Conservation (phyloP, 1,139 yeast genomes). For the Kodamaea sp. region DNA sequence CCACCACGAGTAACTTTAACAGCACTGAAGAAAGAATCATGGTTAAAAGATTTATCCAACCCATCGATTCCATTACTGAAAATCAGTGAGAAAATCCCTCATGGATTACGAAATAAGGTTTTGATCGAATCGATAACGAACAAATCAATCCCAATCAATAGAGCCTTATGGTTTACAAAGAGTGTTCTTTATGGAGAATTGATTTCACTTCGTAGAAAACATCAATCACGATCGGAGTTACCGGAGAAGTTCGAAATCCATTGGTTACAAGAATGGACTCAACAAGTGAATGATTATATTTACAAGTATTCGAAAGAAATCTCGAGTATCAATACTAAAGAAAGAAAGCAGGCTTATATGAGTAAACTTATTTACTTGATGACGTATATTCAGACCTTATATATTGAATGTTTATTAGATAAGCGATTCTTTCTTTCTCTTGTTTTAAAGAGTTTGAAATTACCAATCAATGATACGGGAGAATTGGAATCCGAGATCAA, state of each 20-base stretch:
- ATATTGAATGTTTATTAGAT: constrained; percentile 65
- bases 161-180: constrained; percentile 89
- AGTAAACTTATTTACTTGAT: constrained; percentile 55
- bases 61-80: constrained; percentile 60
- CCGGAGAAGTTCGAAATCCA: constrained; percentile 45
- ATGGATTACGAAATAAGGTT: constrained; percentile 74
- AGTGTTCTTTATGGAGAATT: constrained; percentile 84
- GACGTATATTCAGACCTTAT: constrained; percentile 59
- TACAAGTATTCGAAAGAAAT: constrained; percentile 48
- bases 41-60: constrained; percentile 79
- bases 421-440: constrained; percentile 58
- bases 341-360: constrained; percentile 46
- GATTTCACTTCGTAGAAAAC: constrained; percentile 58
- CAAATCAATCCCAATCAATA: constrained; percentile 62
- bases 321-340: constrained; percentile 22
- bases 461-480: constrained; percentile 35
- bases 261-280: constrained; percentile 89
- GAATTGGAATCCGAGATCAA: constrained; percentile 22
- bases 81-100: constrained; percentile 81
- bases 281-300: constrained; percentile 61
- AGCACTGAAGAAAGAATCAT: constrained; percentile 75
- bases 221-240: constrained; percentile 13
- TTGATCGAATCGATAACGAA: constrained; percentile 68
- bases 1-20: constrained; percentile 90
- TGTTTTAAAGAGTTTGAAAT: constrained; percentile 53